phyloP scores from a whole-genome alignment of 306 rosid genomes.

The Crotalaria pallida region DNA sequence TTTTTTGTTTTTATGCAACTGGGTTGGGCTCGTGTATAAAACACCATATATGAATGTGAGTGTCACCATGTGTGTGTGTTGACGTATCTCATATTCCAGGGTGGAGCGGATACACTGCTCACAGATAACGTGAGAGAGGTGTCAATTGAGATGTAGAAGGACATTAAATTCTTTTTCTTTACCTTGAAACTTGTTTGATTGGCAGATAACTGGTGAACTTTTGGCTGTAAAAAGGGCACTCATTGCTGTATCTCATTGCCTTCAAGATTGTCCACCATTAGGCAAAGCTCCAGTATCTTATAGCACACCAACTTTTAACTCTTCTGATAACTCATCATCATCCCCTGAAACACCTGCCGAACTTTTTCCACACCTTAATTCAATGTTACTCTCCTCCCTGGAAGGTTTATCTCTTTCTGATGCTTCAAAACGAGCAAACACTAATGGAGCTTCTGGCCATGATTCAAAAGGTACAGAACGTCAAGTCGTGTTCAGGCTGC shows the following conservation, averaged over 20 bases:
- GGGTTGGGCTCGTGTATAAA: too few species aligned
- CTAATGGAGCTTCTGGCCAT: conserved; percentile 17
- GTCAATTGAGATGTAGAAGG: not conserved
- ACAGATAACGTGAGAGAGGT: too few species aligned
- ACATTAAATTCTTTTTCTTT: conserved; percentile 1
- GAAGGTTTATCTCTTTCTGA: conserved; percentile 26
- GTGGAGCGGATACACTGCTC: too few species aligned
- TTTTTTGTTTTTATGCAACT: too few species aligned
- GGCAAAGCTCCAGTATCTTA: conserved; percentile 20
- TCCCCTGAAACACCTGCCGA: conserved; percentile 25
- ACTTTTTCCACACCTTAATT: conserved; percentile 39
- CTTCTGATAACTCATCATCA: conserved; percentile 20
- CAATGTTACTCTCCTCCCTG: conserved; percentile 30
- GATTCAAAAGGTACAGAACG: conserved; percentile 22
- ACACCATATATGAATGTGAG: too few species aligned
- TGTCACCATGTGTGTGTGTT: too few species aligned
- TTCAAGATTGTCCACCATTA: conserved; percentile 46
- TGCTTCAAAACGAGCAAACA: conserved; percentile 4
- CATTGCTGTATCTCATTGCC: conserved; percentile 41
- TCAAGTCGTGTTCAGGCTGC: conserved; percentile 48
- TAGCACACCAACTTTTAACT: conserved; percentile 7
- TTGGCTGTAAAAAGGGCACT: conserved; percentile 52
- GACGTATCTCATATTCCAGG: too few species aligned
- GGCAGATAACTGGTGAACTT: conserved; percentile 42
- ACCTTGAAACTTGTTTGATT: conserved; percentile 20